phyloP scores from a whole-genome alignment of 2,329 filamentous ascomycete genomes.

The Colletotrichum destructivum region DNA sequence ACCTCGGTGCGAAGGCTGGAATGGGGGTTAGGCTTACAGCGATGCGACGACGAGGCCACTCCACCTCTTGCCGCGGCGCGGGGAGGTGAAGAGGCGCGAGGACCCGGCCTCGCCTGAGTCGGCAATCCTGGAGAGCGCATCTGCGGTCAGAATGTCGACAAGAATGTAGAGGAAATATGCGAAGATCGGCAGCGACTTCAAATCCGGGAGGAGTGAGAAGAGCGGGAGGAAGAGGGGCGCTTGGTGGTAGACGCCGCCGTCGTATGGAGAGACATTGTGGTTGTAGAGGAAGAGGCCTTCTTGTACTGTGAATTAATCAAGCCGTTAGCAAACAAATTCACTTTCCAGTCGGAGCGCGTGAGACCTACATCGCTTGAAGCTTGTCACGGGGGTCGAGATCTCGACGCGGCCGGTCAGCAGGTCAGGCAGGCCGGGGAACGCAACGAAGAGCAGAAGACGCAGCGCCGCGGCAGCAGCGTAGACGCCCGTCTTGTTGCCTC shows the following conservation, averaged over 20 bases:
- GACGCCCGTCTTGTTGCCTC: slow-evolving; percentile 65
- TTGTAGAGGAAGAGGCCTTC: slow-evolving; percentile 97
- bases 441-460: slow-evolving; percentile 83
- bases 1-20: slow-evolving; percentile 64
- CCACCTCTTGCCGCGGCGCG: slow-evolving; percentile 82
- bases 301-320: slow-evolving; percentile 74
- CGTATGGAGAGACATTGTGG: slow-evolving; percentile 96
- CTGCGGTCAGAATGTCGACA: slow-evolving; percentile 86
- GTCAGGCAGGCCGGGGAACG: slow-evolving; percentile 87
- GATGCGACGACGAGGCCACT: slow-evolving; percentile 83
- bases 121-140: slow-evolving; percentile 84
- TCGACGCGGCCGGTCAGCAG: slow-evolving; percentile 93
- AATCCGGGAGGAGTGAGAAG: slow-evolving; percentile 88
- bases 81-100: slow-evolving; percentile 84
- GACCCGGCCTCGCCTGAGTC: slow-evolving; percentile 83
- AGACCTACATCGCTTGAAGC: slow-evolving; percentile 92
- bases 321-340: slow-evolving; percentile 28
- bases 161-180: slow-evolving; percentile 86
- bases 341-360: background rate
- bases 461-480: slow-evolving; percentile 84
- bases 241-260: slow-evolving; percentile 88
- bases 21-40: slow-evolving; percentile 68
- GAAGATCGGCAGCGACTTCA: slow-evolving; percentile 76
- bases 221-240: slow-evolving; percentile 91
- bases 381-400: slow-evolving; percentile 96